A percentile compares a stretch with the other conserved stretches of the same genome.
phyloP scores from a whole-genome alignment of 257 asterid genomes.

The Ophiorrhiza pumila region DNA sequence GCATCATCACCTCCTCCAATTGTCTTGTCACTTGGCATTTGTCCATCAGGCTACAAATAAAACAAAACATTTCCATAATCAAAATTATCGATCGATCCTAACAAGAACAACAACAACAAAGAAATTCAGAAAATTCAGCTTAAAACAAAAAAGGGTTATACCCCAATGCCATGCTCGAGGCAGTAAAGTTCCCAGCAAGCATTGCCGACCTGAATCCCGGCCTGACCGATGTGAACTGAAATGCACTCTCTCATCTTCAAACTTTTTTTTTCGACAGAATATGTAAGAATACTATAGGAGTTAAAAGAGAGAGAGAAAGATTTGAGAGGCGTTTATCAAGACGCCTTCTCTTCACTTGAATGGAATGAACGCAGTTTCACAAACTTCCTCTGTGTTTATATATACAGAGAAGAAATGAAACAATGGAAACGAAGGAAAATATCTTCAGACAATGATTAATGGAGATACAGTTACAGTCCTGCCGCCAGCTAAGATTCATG shows the following conservation, averaged over 20 bases:
- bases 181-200: conserved; percentile 33
- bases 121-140: no score
- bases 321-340: conserved; percentile 29
- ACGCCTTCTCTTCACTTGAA: conserved; percentile 15
- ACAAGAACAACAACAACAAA: not conserved
- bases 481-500: not conserved
- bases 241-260: conserved; percentile 31
- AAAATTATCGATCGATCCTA: not conserved
- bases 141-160: no score
- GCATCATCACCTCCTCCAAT: conserved; percentile 30
- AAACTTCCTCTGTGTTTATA: not conserved
- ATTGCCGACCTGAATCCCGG: conserved; percentile 33
- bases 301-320: not conserved
- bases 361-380: not conserved
- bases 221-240: conserved; percentile 33
- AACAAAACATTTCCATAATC: not conserved
- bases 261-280: not conserved
- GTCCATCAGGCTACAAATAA: conserved; percentile 24
- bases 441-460: not conserved
- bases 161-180: conserved; percentile 35
- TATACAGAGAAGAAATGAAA: no score
- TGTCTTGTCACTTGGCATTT: conserved; percentile 30
- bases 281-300: not conserved
- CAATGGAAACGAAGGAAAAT: no score
- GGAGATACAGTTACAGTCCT: not conserved